phyloP scores from a whole-genome alignment of 305 asterid species.

The Solanum hybrid region DNA sequence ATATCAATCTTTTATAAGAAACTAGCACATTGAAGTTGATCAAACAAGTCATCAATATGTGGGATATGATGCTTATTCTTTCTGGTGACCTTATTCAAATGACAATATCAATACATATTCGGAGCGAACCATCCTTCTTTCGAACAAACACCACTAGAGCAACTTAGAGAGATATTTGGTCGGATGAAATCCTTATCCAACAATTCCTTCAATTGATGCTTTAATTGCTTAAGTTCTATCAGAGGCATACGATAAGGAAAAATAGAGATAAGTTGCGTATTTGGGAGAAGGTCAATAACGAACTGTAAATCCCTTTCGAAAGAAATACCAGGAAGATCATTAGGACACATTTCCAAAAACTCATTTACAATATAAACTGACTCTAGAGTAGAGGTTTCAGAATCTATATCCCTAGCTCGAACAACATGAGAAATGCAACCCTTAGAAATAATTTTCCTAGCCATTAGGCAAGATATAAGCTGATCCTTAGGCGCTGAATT shows the following conservation, averaged over 20 bases:
- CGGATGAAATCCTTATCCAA: too few species aligned
- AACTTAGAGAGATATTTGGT: too few species aligned
- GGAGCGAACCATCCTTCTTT: too few species aligned
- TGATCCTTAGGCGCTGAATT: background rate
- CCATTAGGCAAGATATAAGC: background rate
- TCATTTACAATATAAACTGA: background rate
- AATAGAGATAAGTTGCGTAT: background rate
- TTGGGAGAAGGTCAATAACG: background rate
- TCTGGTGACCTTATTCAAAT: too few species aligned
- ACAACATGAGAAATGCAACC: background rate
- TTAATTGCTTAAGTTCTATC: background rate
- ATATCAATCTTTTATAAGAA: too few species aligned
- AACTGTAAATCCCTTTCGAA: too few species aligned
- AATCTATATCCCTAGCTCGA: background rate
- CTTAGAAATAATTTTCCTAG: background rate
- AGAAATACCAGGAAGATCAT: background rate
- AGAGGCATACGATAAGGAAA: background rate
- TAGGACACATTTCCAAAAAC: background rate
- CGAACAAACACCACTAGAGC: too few species aligned
- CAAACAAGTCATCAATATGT: too few species aligned
- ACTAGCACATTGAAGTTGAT: too few species aligned
- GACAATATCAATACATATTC: too few species aligned
- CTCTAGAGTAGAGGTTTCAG: background rate
- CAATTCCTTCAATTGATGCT: too few species aligned
- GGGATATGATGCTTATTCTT: too few species aligned